Conservation (phyloP, 1,284 basidiomycete species). For the Lentinula novae-zelandiae region DNA sequence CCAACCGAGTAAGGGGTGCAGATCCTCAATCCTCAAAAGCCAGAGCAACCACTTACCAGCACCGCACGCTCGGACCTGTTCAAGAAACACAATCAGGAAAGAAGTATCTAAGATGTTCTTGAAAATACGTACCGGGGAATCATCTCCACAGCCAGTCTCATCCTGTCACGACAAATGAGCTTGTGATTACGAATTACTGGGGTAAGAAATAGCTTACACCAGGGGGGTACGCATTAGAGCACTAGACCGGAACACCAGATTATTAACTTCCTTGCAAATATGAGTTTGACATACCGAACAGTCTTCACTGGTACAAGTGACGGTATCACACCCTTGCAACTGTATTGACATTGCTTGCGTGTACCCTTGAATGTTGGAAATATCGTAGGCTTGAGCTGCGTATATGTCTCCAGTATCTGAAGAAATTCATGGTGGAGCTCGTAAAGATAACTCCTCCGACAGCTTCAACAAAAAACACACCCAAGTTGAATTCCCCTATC, state of each 20-base stretch:
- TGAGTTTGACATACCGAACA: constrained; percentile 24
- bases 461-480: constrained; percentile 6
- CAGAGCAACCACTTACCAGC: neutral
- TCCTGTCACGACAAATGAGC: neutral
- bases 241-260: constrained; percentile 13
- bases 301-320: constrained; percentile 32
- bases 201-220: constrained; percentile 26
- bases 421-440: neutral
- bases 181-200: neutral
- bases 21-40: neutral
- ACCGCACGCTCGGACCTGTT: neutral
- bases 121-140: constrained; percentile 12
- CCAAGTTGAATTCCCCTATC: constrained; percentile 35
- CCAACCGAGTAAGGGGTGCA: neutral
- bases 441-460: neutral
- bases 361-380: constrained; percentile 40
- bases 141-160: constrained; percentile 13
- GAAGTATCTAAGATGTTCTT: neutral
- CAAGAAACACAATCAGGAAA: neutral
- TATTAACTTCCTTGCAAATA: neutral
- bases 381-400: constrained; percentile 36
- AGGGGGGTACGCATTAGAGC: constrained; percentile 31
- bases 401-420: constrained; percentile 31
- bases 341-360: constrained; percentile 34
- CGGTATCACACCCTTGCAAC: constrained; percentile 32